Base-by-base conservation (phyloP, 2,329 filamentous ascomycete species). In the Chaetomiaceae sp. region DNA sequence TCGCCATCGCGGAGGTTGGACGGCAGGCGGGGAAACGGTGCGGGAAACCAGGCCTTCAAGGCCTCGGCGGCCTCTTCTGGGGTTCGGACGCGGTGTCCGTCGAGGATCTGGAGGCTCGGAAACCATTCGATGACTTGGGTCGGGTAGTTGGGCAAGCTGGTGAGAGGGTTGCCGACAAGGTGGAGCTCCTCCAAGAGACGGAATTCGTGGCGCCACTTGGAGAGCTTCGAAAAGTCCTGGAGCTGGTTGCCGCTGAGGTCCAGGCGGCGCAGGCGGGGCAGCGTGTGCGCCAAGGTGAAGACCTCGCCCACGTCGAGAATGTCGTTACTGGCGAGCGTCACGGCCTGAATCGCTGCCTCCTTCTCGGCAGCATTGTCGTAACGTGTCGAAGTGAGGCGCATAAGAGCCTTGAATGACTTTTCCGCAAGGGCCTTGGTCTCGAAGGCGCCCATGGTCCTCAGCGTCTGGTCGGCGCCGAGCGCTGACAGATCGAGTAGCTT, bases 331-430 rank as follows among this genome's bases (percentile, higher is more conserved):
- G 87, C 84, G 12, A 99, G 79, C 34, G 86, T 89, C 63, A 97
- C 85, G 65, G 89, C 92, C 59, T 86, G 76, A 45, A 99, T 86
- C 4, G 87, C 86, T 43, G 91, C 85, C 46, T 84, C 81, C 68
- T 91, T 91, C 46, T 87, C 84, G 56, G 85, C 77, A 12, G 80
- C 67, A 2, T 80, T 85, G 61, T 86, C 84, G 73, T 96, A 95
- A 17, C 87, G 80, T 56, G 82, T 75, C 49, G 95, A 85, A 67
- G 89, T 91, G 43, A 96, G 84, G 55, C 83, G 84, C 88, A 97
- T 95, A 57, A 97, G 77, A 1, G 89, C 92, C 48, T 88, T 89
- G 72, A 97, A 96, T 58, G 96, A 88, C 69, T 96, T 99, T 59
- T 87, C 81, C 42, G 88, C 84, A 1, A 84, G 85, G 3, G 85